Base-by-base conservation (phyloP, 805 yeast genomes). In the Scheffersomyces spartinae region DNA sequence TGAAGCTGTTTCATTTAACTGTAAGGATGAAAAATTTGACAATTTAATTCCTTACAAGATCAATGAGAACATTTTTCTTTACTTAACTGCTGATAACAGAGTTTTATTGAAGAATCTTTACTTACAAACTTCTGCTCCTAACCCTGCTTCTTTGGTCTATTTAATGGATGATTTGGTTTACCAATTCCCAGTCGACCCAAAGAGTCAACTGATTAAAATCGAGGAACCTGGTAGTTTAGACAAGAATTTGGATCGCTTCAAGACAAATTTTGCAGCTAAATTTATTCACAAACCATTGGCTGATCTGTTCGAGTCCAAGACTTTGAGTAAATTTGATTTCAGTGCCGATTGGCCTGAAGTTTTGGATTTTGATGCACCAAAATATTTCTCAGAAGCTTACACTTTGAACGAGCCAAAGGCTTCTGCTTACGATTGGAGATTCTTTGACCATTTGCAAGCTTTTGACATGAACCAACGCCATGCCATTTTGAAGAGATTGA, bases 331-430 rank as follows among this genome's bases (percentile, higher is more conserved):
- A 7, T 7, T 20, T 9, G 21, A 20, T 6, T n/a, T n/a, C n/a
- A n/a, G n/a, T n/a, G n/a, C n/a, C n/a, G n/a, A n/a, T n/a, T n/a
- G n/a, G n/a, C 14, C 21, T 8, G 11, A 24, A n/a, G 4, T 13
- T 14, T n/a, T 15, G 4, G 13, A 9, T 11, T 20, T 20, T 12
- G 2, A 3, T 2, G 28, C 19, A 17, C 20, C 10, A 18, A 17
- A 18, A 12, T 25, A 25, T 13, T 25, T 25, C 12, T 15, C 24
- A 7, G 28, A 25, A 20, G 28, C 25, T 15, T 25, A 9, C 14
- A 20, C 23, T 6, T 9, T 19, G 6, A 24, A 13, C 14, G 12
- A 11, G 9, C 4, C 15, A 7, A 9, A 13, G 10, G 28, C 25
- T 7, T 8, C 12, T 9, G 13, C 9, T 11, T 7, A 16, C 17